These are phyloP conservation scores for Lycium ferocissimum DNA, from an alignment of 257 asterid species.

Conservation along the genomic window DNA sequence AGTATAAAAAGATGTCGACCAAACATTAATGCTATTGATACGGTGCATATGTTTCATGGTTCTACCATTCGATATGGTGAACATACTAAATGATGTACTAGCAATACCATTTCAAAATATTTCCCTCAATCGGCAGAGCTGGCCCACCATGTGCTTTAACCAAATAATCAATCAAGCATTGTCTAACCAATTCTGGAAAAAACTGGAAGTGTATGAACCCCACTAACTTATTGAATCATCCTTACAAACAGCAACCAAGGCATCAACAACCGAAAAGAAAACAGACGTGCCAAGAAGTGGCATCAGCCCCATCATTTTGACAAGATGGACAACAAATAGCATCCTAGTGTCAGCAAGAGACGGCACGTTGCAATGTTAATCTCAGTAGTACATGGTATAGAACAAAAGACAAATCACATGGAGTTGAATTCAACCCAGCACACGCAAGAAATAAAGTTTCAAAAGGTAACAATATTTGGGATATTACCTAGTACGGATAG, in stretches of 20 bases:
- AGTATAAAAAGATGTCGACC: not conserved
- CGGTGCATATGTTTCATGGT: not conserved
- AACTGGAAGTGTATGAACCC: not conserved
- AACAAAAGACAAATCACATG: not conserved
- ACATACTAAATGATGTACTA: not conserved
- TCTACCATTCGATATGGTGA: not conserved
- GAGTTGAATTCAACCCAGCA: not conserved
- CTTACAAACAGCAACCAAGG: not conserved
- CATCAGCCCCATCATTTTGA: not conserved
- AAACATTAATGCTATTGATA: not conserved
- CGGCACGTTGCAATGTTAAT: not conserved
- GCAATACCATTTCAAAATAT: not conserved
- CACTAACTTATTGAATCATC: not conserved
- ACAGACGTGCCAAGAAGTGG: not conserved
- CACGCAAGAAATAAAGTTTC: not conserved
- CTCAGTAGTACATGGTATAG: not conserved
- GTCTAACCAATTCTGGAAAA: not conserved
- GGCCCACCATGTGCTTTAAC: not conserved
- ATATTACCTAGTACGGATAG: slow-evolving; percentile 63
- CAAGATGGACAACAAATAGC: slow-evolving; percentile 3
- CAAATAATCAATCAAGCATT: not conserved
- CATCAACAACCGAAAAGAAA: not conserved
- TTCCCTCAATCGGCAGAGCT: not conserved
- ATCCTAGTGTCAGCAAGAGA: not conserved
- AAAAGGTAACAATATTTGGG: not conserved